Base-by-base conservation (phyloP, 805 yeast species). In the Zygosaccharomyces kombuchaensis region DNA sequence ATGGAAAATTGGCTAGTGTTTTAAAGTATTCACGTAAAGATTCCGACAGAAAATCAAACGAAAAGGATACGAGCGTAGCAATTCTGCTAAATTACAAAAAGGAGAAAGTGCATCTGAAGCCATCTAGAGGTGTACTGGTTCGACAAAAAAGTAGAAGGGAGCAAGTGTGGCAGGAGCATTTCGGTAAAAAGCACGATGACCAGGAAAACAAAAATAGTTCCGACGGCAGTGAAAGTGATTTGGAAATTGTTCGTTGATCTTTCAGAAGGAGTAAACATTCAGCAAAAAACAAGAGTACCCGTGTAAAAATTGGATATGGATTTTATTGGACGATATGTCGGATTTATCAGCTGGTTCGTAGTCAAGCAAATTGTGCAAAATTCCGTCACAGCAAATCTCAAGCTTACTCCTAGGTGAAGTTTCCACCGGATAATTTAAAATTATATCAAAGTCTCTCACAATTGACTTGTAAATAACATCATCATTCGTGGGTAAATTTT, bases 21-120 rank as follows among this genome's bases (percentile, higher is more conserved):
- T 29, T 62, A 39, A 47, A 48, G 39, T 45, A 40, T 25, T 32
- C 40, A 45, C 23, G 48, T 10, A 32, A 29, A 17, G 40, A 38
- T 36, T 22, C 43, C 9, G 25, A 38, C 6, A 52, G 9, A 49
- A 44, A 31, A 52, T 39, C 51, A 13, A 51, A 39, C 14, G 51
- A 47, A 10, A 55, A 56, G 23, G 58, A 59, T 32, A 47, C 48
- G 4, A 51, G 52, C n/a, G 52, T 67, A 1, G 44, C 64, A 12
- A 58, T 55, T 7, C 62, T 69, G 14, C 46, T 69, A 10, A 56
- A 55, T 10, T 59, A 66, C 3, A 66, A 61, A 46, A 68, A 68
- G 43, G 59, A 63, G 22, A 60, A 58, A n/a, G 57, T 69, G 3
- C 59, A 60, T 34, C 50, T 72, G 13, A 56, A 62, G 9, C 61